Conservation (phyloP, 345 rosid genomes). For the Populus davidiana region DNA sequence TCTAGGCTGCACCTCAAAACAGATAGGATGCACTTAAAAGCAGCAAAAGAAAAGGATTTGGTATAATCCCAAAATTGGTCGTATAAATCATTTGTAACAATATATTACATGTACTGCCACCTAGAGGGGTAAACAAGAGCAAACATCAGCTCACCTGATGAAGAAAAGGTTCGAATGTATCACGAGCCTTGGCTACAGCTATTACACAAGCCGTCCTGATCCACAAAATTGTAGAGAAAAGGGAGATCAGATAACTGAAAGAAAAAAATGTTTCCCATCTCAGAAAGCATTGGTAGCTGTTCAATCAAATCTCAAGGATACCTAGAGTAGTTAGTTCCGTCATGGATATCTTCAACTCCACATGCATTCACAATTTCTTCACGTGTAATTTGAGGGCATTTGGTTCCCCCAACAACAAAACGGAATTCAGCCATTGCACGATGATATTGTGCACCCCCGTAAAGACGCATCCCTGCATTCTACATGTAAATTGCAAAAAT, state of each 20-base stretch:
- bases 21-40: background rate
- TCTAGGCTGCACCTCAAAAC: background rate
- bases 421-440: constrained; percentile 98
- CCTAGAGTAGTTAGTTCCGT: constrained; percentile 97
- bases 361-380: constrained; percentile 97
- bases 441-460: constrained; percentile 96
- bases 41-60: background rate
- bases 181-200: constrained; percentile 97
- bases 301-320: constrained; percentile 12
- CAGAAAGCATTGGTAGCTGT: too few relatives aligned
- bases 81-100: background rate
- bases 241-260: background rate
- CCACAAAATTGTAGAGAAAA: background rate
- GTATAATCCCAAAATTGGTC: background rate
- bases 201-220: constrained; percentile 92
- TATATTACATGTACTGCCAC: background rate
- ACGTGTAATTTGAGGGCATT: constrained; percentile 86
- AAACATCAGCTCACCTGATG: constrained; percentile 54
- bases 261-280: background rate
- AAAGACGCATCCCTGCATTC: constrained; percentile 97
- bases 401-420: constrained; percentile 83
- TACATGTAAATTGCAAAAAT: constrained; percentile 19
- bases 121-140: background rate
- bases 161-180: constrained; percentile 93
- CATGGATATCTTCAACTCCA: constrained; percentile 97